phyloP scores from a whole-genome alignment of 1,284 basidiomycete species.

The Marasmius oreades region DNA sequence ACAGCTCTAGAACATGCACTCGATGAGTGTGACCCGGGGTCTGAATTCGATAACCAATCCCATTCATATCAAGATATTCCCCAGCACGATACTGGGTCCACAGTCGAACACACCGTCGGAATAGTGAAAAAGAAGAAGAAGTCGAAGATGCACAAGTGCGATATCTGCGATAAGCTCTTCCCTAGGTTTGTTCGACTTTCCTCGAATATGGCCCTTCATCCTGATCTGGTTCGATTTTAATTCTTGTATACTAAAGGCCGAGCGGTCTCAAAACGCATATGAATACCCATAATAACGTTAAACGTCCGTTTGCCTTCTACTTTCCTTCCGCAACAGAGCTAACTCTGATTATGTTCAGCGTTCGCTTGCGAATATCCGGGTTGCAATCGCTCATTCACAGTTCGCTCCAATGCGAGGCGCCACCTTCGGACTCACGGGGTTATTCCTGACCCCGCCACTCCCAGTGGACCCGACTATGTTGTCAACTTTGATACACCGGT shows the following conservation, averaged over 20 bases:
- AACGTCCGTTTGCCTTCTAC: constrained; percentile 43
- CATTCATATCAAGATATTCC: background rate
- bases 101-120: background rate
- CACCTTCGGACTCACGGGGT: constrained; percentile 54
- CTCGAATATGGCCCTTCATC: background rate
- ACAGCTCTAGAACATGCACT: background rate
- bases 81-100: background rate
- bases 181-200: constrained; percentile 30
- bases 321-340: background rate
- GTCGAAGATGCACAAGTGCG: constrained; percentile 51
- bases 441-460: background rate
- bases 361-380: constrained; percentile 50
- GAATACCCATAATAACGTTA: constrained; percentile 66
- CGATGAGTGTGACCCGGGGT: background rate
- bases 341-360: constrained; percentile 32
- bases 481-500: constrained; percentile 11
- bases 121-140: constrained; percentile 29
- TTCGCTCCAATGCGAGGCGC: constrained; percentile 61
- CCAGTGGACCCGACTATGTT: constrained; percentile 4
- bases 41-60: background rate
- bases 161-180: constrained; percentile 55
- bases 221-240: background rate
- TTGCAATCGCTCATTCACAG: constrained; percentile 58
- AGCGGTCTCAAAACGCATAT: constrained; percentile 71
- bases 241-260: constrained; percentile 31